These are phyloP conservation scores for Brettanomyces naardenensis DNA, from an alignment of 805 yeast species.

Conservation along the genomic window DNA sequence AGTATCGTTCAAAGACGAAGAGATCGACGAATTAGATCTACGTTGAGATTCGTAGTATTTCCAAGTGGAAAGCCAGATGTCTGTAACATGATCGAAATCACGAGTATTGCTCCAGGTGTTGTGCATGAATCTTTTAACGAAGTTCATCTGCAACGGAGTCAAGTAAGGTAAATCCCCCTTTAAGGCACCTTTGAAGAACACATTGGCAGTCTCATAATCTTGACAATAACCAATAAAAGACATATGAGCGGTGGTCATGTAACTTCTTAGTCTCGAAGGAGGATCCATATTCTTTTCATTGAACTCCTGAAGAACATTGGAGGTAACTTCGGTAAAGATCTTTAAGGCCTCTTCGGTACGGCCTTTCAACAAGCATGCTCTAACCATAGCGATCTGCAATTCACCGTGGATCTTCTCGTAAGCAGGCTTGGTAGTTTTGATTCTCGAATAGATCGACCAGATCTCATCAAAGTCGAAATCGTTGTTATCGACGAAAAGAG, in stretches of 20 bases:
- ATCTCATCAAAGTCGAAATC: slow-evolving; percentile 54
- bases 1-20: slow-evolving; percentile 62
- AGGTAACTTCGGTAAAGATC: slow-evolving; percentile 51
- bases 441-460: slow-evolving; percentile 39
- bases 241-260: slow-evolving; percentile 67
- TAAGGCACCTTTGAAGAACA: slow-evolving; percentile 67
- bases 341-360: slow-evolving; percentile 57
- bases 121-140: slow-evolving; percentile 53
- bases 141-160: slow-evolving; percentile 64
- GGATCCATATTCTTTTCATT: slow-evolving; percentile 13
- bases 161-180: slow-evolving; percentile 61
- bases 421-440: slow-evolving; percentile 17
- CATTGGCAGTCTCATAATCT: slow-evolving; percentile 61
- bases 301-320: slow-evolving; percentile 31
- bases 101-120: slow-evolving; percentile 50
- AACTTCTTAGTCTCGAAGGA: slow-evolving; percentile 31
- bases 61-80: slow-evolving; percentile 57
- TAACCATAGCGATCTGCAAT: slow-evolving; percentile 62
- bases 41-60: slow-evolving; percentile 39
- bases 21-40: slow-evolving; percentile 55
- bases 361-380: slow-evolving; percentile 57
- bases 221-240: slow-evolving; percentile 70
- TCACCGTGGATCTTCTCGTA: slow-evolving; percentile 29
- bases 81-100: slow-evolving; percentile 47
- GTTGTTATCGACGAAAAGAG: slow-evolving; percentile 54